Base-by-base conservation (phyloP, 352 stramenopile genomes). In the Chrysophaeum taylorii region DNA sequence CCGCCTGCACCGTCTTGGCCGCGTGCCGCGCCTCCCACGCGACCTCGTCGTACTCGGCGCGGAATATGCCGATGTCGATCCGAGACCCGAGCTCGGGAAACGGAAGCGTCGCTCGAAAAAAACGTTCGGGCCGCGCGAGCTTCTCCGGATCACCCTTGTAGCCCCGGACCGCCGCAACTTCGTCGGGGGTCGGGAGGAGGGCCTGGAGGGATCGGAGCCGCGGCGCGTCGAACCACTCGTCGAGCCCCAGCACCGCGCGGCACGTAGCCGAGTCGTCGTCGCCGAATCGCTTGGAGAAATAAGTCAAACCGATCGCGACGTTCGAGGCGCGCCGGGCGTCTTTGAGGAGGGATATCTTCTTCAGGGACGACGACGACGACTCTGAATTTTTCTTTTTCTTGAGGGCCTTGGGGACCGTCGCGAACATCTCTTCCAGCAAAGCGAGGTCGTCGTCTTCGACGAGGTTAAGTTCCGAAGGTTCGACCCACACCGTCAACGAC, bases 391-490 rank as follows among this genome's bases (percentile, higher is more conserved):
- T 2, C 1, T 12, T 9, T 12, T 27, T 35, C 9, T n/a, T 9
- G 16, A 14, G 12, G 57, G 57, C 16, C 33, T 41, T 45, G 12
- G 14, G 33, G 16, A n/a, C 31, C 31, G 31, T 31, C 33, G 57
- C 57, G 57, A 66, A 66, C 33, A 66, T 45, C 57, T 66, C 57
- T 36, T 66, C 57, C 12, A 66, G 35, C 5, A 66, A 36, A 31
- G 57, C 57, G 33, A 66, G 35, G 57, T 66, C 57, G 35, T 66
- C 57, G 50, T 7, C 15, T 31, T 25, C 31, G 57, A 45, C 57
- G 33, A 45, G 33, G 33, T 63, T 31, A 25, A 31, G 21, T 1
- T 2, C 5, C 57, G 57, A 15, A 2, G 27, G 14, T 1, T 2
- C 16, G 36, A 23, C 57, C 57, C 57, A 66, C 2, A 66, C 35